Evolutionary conservation across 2,329 filamentous ascomycete genomes (phyloP).

Genomic region (Camptophora hylomeconis): DNA sequence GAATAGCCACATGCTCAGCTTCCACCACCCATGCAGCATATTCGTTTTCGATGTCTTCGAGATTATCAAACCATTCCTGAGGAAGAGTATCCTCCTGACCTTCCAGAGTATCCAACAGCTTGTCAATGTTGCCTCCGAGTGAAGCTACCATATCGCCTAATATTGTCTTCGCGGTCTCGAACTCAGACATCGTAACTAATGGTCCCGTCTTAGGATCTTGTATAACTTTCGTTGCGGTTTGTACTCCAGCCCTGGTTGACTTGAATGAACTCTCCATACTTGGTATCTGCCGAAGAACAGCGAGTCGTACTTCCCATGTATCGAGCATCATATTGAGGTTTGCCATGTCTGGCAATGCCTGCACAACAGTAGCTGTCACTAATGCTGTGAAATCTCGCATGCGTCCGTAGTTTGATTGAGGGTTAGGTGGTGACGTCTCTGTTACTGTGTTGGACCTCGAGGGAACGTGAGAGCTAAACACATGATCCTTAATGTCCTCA

Average conservation of each 20-base stretch:
- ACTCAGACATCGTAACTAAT: conserved; percentile 22
- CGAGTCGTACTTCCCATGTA: conserved; percentile 64
- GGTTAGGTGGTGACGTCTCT: conserved; percentile 29
- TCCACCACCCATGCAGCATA: conserved; percentile 72
- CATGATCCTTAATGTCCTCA: conserved; percentile 76
- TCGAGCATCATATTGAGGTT: conserved; percentile 60
- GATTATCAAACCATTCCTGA: conserved; percentile 71
- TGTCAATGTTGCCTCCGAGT: conserved; percentile 63
- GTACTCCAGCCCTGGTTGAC: conserved; percentile 22
- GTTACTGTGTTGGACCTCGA: conserved; percentile 26
- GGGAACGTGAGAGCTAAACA: conserved; percentile 67
- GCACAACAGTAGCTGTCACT: conserved; percentile 82
- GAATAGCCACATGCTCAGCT: conserved; percentile 60
- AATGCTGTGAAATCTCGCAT: conserved; percentile 86
- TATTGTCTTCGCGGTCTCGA: conserved; percentile 35
- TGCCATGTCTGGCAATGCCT: conserved; percentile 69
- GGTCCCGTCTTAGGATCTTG: conserved; percentile 10
- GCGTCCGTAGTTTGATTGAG: conserved; percentile 44
- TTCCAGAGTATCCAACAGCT: conserved; percentile 76
- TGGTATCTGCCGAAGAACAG: conserved; percentile 62
- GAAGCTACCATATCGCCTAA: conserved; percentile 57
- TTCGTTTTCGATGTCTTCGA: conserved; percentile 65
- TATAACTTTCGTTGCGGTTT: conserved; percentile 22
- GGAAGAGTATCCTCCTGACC: conserved; percentile 73
- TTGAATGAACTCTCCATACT: conserved; percentile 51